Conservation (phyloP, 1,284 basidiomycete genomes). For the Microbotryomycetes sp. region DNA sequence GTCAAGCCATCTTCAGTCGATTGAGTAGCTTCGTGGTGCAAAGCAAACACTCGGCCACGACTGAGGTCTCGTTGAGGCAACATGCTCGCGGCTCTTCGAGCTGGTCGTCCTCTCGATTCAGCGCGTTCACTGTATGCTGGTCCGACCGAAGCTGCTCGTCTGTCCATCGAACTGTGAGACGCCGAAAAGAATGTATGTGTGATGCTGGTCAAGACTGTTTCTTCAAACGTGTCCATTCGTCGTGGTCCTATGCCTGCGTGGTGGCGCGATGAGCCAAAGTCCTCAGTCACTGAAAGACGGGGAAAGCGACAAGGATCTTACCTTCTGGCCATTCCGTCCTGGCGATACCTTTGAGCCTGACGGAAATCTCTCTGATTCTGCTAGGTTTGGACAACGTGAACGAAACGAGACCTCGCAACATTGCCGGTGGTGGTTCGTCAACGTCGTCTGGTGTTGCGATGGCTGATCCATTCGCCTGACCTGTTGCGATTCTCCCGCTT, state of each 20-base stretch:
- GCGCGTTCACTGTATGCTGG: conserved; percentile 51
- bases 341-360: conserved; percentile 66
- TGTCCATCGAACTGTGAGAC: conserved; percentile 30
- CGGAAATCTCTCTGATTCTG: conserved; percentile 75
- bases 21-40: conserved; percentile 6
- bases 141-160: conserved; percentile 69
- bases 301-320: conserved; percentile 46
- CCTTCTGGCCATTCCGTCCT: conserved; percentile 78
- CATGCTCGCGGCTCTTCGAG: conserved; percentile 23
- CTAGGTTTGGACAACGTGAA: conserved; percentile 75
- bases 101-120: conserved; percentile 11
- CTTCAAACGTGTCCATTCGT: conserved; percentile 71
- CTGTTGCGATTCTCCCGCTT: neutral
- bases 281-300: neutral
- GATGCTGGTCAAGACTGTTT: conserved; percentile 67
- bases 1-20: neutral
- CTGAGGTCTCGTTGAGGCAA: conserved; percentile 24
- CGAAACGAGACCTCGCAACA: conserved; percentile 80
- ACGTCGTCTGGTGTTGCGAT: conserved; percentile 19
- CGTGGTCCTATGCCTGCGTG: conserved; percentile 65
- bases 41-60: conserved; percentile 18
- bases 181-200: conserved; percentile 69
- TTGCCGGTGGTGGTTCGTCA: conserved; percentile 59
- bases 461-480: neutral
- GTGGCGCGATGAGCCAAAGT: neutral